Conservation (phyloP, 371 early-diverging fungal species). For the Mucor plumbeus region DNA sequence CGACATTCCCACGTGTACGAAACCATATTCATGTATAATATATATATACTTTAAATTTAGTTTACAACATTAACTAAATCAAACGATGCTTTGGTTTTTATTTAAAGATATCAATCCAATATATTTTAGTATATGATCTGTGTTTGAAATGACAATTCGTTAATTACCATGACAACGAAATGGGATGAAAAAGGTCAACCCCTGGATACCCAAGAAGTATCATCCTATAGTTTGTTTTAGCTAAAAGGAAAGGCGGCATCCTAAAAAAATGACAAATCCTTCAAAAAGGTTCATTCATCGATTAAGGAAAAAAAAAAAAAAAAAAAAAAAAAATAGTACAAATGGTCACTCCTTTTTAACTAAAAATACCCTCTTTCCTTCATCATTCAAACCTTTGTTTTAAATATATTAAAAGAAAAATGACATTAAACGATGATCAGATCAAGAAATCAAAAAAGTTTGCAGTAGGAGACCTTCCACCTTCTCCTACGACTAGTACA, state of each 20-base stretch:
- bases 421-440: constrained; percentile 25
- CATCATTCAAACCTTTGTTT: neutral
- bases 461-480: constrained; percentile 37
- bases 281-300: neutral
- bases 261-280: constrained; percentile 1
- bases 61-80: neutral
- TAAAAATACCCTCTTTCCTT: neutral
- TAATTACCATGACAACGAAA: neutral
- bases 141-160: neutral
- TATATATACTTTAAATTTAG: neutral
- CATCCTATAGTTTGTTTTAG: neutral
- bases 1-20: constrained; percentile 5
- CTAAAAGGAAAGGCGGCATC: neutral
- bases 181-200: neutral
- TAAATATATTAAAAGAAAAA: neutral
- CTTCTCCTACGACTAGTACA: constrained; percentile 31
- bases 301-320: constrained; percentile 4
- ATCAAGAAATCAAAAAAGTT: constrained; percentile 30
- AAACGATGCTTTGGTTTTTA: neutral
- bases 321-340: constrained; percentile 5
- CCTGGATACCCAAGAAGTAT: neutral
- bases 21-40: neutral
- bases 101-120: neutral
- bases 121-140: neutral
- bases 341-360: constrained; percentile 6